phyloP scores from a whole-genome alignment of 805 yeast genomes.

The Myxozyma neotropica region DNA sequence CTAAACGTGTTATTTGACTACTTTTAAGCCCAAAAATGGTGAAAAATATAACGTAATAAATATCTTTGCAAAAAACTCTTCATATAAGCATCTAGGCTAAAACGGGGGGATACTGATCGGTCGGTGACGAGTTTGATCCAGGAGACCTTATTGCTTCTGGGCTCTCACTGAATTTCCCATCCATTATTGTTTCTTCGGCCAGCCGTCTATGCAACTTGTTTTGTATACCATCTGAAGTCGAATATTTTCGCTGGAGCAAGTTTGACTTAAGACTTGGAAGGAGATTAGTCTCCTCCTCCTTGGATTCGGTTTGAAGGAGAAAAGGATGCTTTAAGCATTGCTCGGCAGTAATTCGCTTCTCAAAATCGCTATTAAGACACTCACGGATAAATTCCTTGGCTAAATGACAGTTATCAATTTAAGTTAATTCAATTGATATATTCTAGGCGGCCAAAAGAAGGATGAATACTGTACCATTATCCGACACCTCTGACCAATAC shows the following conservation, averaged over 20 bases:
- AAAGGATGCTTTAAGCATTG: slow-evolving; percentile 53
- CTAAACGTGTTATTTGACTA: no score
- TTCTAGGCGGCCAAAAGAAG: background rate
- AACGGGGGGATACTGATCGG: slow-evolving; percentile 13
- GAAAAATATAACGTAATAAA: background rate
- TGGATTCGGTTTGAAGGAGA: slow-evolving; percentile 29
- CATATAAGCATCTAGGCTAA: background rate
- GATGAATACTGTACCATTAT: slow-evolving; percentile 44
- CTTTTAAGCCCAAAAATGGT: no score
- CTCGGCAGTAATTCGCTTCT: slow-evolving; percentile 51
- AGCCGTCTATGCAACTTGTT: slow-evolving; percentile 14
- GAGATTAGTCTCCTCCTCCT: slow-evolving; percentile 40
- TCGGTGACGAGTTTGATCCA: slow-evolving; percentile 8
- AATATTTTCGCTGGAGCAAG: slow-evolving; percentile 3
- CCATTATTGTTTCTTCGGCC: slow-evolving; percentile 28
- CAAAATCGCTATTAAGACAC: slow-evolving; percentile 55
- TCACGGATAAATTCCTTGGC: slow-evolving; percentile 58
- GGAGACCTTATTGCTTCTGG: slow-evolving; percentile 31
- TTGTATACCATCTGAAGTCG: slow-evolving; percentile 2
- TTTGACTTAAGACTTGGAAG: slow-evolving; percentile 36
- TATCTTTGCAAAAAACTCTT: no score
- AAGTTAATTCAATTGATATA: no score
- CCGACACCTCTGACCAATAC: slow-evolving; percentile 56
- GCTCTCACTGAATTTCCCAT: slow-evolving; percentile 26
- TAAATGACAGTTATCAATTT: background rate